Evolutionary conservation across 768 basidiomycete genomes (phyloP), one percentile per base, ranked within the genome.

Genomic region (Hemileccinum impolitum): DNA sequence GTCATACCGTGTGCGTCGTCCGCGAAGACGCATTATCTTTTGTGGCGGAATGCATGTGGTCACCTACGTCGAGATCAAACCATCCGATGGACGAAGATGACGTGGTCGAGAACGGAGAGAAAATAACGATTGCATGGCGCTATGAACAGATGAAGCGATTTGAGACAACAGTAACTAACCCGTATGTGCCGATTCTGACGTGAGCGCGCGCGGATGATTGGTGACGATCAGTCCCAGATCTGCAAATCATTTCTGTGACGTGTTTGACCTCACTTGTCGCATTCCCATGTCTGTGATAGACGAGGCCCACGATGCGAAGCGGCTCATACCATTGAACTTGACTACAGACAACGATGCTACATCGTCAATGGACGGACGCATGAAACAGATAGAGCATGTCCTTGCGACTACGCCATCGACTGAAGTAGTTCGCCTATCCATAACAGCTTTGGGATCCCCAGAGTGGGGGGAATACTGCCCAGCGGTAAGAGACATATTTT

Each of bases 71-170:
- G 21, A 48, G 47, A 17, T 36, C 58, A 30, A 42, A 25, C 28
- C 47, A 45, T 51, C n/a, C 52, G 59, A 13, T 43, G 25, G 75
- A 76, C 36, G 70, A 73, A 31, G 60, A 50, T 26, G 60, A 56
- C 30, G 55, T 54, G n/a, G 62, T 63, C 12, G 75, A 74, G 55
- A 62, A 59, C 31, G 77, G 71, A 36, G 75, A 81, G 23, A 84
- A 82, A 58, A 87, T 94, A 55, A 95, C 89, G 72, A 98, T 99
- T 59, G 96, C 96, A 26, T 99, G 96, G 90, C 79, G 96, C 62
- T 99, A 99, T 68, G 91, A 92, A 61, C 78, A 84, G 49, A 89
- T 97, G 89, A 90, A 87, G 70, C 84, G 77, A 69, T 95, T 96
- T 66, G 81, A 90, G 70, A 96, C 94, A 4, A 92, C 90, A 3